Base-by-base conservation (phyloP, 2,329 filamentous ascomycete genomes). In the Aureobasidium sp. region DNA sequence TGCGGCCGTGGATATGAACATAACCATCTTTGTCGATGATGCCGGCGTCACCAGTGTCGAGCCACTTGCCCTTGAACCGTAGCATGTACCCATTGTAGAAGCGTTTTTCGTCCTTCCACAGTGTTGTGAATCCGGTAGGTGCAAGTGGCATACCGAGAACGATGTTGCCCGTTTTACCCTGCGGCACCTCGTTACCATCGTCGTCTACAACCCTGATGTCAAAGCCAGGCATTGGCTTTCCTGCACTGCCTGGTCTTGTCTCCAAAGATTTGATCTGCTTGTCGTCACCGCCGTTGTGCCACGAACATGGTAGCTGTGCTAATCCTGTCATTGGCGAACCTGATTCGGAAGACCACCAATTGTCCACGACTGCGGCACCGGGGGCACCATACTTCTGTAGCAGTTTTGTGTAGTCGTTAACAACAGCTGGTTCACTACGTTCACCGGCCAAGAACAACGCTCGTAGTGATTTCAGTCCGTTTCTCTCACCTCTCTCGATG, bases 41-140 rank as follows among this genome's bases (percentile, higher is more conserved):
- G 0, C 93, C 92, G 0, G 91, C 88, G 72, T 97, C 92, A 2
- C 92, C 93, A 0, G 92, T 97, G 71, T 97, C 92, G 47, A 97
- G 75, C 90, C 90, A 97, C 67, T 83, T 83, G 0, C 91, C 90
- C 6, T 83, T 69, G 70, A 97, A 97, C 15, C 92, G 81, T 74
- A 88, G 88, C 66, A 96, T 75, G 69, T 97, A 97, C 1, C 91
- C 85, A 65, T 84, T 87, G 74, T 92, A 95, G 72, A 96, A 96
- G 37, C 92, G 80, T 65, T 90, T 88, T 50, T 92, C 88, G 65
- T 97, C 92, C 57, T 87, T 79, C 88, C 92, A 97, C 1, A 97
- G 78, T 1, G 87, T 92, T 0, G 90, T 87, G 69, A 97, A 92
- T 0, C 87, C 92, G 0, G 91, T 94, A 0, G 92, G 93, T 0